Evolutionary conservation across 23 red algal species (phyloP), one percentile per base, ranked within the genome.

Genomic region (Gracilaria gracilis): DNA sequence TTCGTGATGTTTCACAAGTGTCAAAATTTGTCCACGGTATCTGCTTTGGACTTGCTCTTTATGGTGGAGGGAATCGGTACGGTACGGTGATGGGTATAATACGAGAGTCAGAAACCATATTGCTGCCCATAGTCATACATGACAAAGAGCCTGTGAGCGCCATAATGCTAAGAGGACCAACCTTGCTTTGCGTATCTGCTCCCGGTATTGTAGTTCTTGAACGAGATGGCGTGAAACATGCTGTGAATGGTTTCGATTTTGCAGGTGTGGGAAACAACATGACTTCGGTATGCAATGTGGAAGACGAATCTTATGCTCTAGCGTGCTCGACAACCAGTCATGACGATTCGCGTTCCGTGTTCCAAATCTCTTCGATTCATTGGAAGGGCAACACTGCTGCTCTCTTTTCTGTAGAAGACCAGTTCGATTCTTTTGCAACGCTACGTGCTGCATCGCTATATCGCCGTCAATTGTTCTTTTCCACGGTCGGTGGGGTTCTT

Each of bases 121-220:
- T n/a, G n/a, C n/a, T n/a, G n/a, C n/a, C n/a, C n/a, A n/a, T n/a
- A n/a, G n/a, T n/a, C n/a, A 46, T 46, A 24, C 69, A 75, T 75
- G 69, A 75, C 40, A 48, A 75, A 32, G 69, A 75, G 29, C 69
- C 69, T n/a, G 6, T 75, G 5, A 46, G 69, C 40, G 69, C 69
- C 19, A 29, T 46, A 46, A 46, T 75, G 37, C 36, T 48, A 4
- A 75, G 69, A 27, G 69, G 69, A 15, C 69, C 69, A 48, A 46
- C 69, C 40, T 25, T 75, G 17, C 69, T 75, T 48, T 75, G 36
- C 40, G 1, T 75, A 27, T 23, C 2, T 46, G 35, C 19, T 34
- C 21, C 69, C 46, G 69, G 69, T 8, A 7, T 32, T 21, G 11
- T 75, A n/a, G 19, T 75, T 48, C 69, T 75, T 27, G 40, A 48